These are phyloP conservation scores for Umbelopsis isabellina DNA, from an alignment of 192 early-diverging fungal genomes.

Conservation along the genomic window DNA sequence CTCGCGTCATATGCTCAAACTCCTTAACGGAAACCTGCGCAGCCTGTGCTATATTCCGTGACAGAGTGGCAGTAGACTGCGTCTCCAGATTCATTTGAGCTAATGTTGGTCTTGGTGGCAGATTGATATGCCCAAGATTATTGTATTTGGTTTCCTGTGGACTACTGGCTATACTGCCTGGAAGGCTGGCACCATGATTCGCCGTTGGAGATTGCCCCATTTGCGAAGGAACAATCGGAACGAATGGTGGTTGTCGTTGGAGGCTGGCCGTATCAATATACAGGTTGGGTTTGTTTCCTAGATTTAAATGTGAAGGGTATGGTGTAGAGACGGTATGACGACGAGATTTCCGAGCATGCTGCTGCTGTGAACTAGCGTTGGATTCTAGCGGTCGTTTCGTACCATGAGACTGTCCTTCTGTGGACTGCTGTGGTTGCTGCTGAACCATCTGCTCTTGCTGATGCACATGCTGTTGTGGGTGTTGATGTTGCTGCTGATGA, in stretches of 20 bases:
- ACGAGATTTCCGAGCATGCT: slow-evolving; percentile 24
- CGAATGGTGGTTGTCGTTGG: slow-evolving; percentile 8
- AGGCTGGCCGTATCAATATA: background rate
- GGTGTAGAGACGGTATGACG: slow-evolving; percentile 27
- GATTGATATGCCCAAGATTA: slow-evolving; percentile 1
- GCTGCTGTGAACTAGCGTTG: background rate
- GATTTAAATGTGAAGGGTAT: slow-evolving; percentile 16
- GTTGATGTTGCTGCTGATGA: background rate
- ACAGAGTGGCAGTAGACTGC: slow-evolving; percentile 18
- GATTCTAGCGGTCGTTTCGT: slow-evolving; percentile 1
- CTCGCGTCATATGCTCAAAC: slow-evolving; percentile 32
- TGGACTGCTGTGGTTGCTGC: background rate
- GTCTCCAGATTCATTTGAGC: slow-evolving; percentile 22
- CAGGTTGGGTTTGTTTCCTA: background rate
- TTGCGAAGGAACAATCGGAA: slow-evolving; percentile 2
- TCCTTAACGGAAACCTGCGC: slow-evolving; percentile 20
- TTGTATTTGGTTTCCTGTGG: slow-evolving; percentile 2
- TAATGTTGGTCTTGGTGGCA: slow-evolving; percentile 29
- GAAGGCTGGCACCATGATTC: background rate
- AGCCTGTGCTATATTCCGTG: slow-evolving; percentile 3
- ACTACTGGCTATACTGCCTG: background rate
- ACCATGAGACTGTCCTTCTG: slow-evolving; percentile 1
- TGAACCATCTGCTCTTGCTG: background rate
- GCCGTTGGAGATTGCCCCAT: slow-evolving; percentile 1
- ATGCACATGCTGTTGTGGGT: background rate